Base-by-base conservation (phyloP, 306 rosid species). In the Lagenaria siceraria region DNA sequence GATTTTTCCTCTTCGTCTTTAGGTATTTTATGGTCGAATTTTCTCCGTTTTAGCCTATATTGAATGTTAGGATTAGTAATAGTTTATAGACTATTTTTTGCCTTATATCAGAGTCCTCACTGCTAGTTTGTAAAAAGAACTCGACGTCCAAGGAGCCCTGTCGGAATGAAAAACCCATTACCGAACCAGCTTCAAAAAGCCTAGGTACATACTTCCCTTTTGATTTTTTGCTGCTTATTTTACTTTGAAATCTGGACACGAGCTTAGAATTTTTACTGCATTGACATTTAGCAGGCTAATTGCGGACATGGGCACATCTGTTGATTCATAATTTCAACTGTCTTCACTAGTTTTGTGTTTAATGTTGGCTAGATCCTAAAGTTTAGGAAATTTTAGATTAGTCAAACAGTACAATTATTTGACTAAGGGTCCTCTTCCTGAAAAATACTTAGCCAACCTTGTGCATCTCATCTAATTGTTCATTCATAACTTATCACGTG, bases 131-230 rank as follows among this genome's bases (percentile, higher is more conserved):
- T 72, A 79, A 77, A 71, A 81, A 80, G 1, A 75, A 74, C 46
- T 70, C 84, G 18, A 40, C 25, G 52, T 24, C 48, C 81, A 84
- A 82, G 87, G 87, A 76, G n/a, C 80, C 48, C 10, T 76, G 76
- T 7, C 64, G 82, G 77, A 63, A 82, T 68, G 88, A 64, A 69
- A 83, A 81, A 12, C 87, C 88, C 29, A 17, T 80, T n/a, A 84
- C 75, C 35, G 83, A 79, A 58, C 79, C 89, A 18, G 36, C 82
- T 80, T 85, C 88, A 42, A 84, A 79, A 69, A 89, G 90, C 84
- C 88, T 84, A 80, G 83, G 97, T 92, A 82, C 76, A 42, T 14
- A 42, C 10, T 56, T 43, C 5, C 46, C 42, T 17, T 31, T 71
- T 10, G 52, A 46, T 3, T 10, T 46, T 46, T 31, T 15, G 15